These are phyloP conservation scores for Sporisorium reilianum DNA, from an alignment of 1,284 basidiomycete species.

Conservation along the genomic window DNA sequence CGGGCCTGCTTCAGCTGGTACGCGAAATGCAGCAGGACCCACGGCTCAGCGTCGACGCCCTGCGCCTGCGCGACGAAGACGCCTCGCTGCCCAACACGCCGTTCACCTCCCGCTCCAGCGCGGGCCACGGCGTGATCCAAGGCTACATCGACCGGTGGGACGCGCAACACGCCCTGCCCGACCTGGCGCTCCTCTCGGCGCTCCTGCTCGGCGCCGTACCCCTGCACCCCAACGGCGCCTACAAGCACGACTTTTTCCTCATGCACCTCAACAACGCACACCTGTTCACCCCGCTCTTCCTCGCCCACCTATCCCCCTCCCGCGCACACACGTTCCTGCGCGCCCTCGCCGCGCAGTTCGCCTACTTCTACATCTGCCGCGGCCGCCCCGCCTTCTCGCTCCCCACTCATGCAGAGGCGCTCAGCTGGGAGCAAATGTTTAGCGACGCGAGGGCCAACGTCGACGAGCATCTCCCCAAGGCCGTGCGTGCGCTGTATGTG, in stretches of 20 bases:
- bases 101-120: not conserved
- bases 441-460: conserved; percentile 1
- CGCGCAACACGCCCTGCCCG: conserved; percentile 10
- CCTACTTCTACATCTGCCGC: conserved; percentile 39
- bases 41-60: conserved; percentile 1
- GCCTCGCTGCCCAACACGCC: conserved; percentile 20
- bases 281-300: conserved; percentile 30
- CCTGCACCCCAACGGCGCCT: conserved; percentile 2
- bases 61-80: conserved; percentile 15
- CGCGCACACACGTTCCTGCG: conserved; percentile 5
- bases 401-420: not conserved
- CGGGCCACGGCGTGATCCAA: conserved; percentile 19
- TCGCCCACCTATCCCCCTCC: conserved; percentile 4
- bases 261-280: conserved; percentile 54
- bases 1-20: conserved; percentile 21
- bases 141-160: conserved; percentile 34
- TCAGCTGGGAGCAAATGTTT: conserved; percentile 25
- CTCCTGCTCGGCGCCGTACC: conserved; percentile 37
- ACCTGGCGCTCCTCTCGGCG: conserved; percentile 28
- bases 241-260: conserved; percentile 51
- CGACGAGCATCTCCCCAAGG: conserved; percentile 47
- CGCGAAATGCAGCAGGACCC: conserved; percentile 22
- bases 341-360: conserved; percentile 16
- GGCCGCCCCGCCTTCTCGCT: conserved; percentile 24
- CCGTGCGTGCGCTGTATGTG: conserved; percentile 31